phyloP scores from a whole-genome alignment of 2,329 filamentous ascomycete species.

The Colletotrichum kahawae region DNA sequence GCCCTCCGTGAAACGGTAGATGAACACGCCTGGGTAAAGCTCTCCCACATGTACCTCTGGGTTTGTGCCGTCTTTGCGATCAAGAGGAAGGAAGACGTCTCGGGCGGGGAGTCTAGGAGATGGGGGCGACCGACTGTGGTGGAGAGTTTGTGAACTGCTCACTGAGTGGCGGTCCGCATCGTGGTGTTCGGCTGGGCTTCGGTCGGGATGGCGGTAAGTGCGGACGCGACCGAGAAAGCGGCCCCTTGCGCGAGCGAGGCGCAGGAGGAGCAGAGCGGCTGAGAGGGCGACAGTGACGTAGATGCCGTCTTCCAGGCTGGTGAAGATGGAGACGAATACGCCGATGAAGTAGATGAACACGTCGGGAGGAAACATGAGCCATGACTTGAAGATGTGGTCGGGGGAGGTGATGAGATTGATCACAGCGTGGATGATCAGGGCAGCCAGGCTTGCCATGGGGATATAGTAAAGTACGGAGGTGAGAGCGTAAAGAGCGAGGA shows the following conservation, averaged over 20 bases:
- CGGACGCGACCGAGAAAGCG: slow-evolving; percentile 47
- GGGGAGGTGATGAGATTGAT: slow-evolving; percentile 77
- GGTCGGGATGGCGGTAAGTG: slow-evolving; percentile 8
- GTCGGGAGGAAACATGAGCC: slow-evolving; percentile 76
- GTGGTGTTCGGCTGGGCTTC: slow-evolving; percentile 2
- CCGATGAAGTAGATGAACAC: slow-evolving; percentile 77
- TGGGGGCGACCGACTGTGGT: neutral
- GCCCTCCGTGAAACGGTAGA: slow-evolving; percentile 60
- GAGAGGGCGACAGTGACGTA: slow-evolving; percentile 52
- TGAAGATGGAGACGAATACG: slow-evolving; percentile 61
- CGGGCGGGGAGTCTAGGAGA: neutral
- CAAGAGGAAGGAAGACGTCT: slow-evolving; percentile 51
- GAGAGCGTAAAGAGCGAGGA: slow-evolving; percentile 79
- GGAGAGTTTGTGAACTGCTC: slow-evolving; percentile 13
- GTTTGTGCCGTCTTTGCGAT: slow-evolving; percentile 57
- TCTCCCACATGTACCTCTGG: slow-evolving; percentile 47
- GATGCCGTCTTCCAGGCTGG: slow-evolving; percentile 54
- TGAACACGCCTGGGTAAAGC: slow-evolving; percentile 58
- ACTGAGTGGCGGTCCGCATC: neutral
- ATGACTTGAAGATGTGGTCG: slow-evolving; percentile 77
- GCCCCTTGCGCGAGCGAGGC: slow-evolving; percentile 49
- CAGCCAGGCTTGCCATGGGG: slow-evolving; percentile 71
- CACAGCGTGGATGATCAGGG: slow-evolving; percentile 86
- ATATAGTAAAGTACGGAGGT: slow-evolving; percentile 84
- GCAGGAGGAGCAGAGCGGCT: slow-evolving; percentile 45